Evolutionary conservation across 1,139 yeast genomes (phyloP), one percentile per base, ranked within the genome.

Genomic region (Hyphopichia wangnamkhiaoensis): DNA sequence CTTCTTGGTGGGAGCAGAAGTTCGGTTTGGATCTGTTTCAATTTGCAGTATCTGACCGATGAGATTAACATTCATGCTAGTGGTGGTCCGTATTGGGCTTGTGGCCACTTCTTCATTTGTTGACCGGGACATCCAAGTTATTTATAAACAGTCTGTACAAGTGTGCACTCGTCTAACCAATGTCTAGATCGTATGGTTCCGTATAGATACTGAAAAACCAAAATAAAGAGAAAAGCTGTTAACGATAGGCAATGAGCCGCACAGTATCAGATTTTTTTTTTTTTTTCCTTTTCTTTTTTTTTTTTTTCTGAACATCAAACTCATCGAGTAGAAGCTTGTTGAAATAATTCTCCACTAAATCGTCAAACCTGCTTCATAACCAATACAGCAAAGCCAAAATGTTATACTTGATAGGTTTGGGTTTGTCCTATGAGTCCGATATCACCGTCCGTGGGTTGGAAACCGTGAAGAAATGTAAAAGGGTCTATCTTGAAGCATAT

Each of bases 401-500:
- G 98, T 74, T 93, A 43, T 93, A 93, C 58, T 76, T 93, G 46
- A 79, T 93, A 43, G 98, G 98, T 6, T 73, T 93, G 43, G 98
- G 98, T 6, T 78, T 93, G 41, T 89, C 97, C 3, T 84, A 89
- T 57, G 94, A 82, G 53, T 69, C 84, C 12, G 98, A 93, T 61
- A 90, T 93, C 54, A 91, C 98, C 1, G 97, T 93, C 12, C 82
- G 97, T 51, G 98, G 98, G 1, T 74, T 93, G 31, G 93, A 91
- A 56, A 79, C 85, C 3, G 90, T 93, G 39, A 82, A 76, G 53
- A 79, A 75, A 61, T 91, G 97, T 66, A 81, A 84, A 56, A 74
- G 96, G 31, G 96, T 93, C 10, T 93, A 93, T 53, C 73, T 93
- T 43, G 98, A 93, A 65, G 97, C 96, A 2, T 93, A 93, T 64